phyloP scores from a whole-genome alignment of 2,329 filamentous ascomycete species.

The Didymella pinodella region DNA sequence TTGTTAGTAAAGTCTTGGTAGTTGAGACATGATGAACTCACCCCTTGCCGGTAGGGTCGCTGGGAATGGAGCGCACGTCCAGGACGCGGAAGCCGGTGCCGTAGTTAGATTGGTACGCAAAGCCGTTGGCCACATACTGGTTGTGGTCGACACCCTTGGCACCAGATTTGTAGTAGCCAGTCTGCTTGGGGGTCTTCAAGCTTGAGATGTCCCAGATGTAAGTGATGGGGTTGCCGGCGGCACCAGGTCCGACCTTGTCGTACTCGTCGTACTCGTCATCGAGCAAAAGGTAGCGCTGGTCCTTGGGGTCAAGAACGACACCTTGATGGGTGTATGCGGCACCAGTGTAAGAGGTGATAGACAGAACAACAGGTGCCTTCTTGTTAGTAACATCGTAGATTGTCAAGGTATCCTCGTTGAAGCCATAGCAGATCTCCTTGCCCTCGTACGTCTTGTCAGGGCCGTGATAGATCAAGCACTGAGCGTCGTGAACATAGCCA shows the following conservation, averaged over 20 bases:
- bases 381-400: slow-evolving; percentile 64
- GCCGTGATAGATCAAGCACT: slow-evolving; percentile 65
- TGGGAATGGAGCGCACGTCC: slow-evolving; percentile 53
- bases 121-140: slow-evolving; percentile 56
- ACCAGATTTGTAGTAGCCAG: slow-evolving; percentile 48
- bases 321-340: slow-evolving; percentile 68
- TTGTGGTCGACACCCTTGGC: slow-evolving; percentile 57
- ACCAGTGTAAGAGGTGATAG: slow-evolving; percentile 64
- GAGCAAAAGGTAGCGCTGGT: slow-evolving; percentile 49
- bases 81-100: slow-evolving; percentile 54
- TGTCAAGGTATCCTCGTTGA: slow-evolving; percentile 63
- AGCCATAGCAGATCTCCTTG: slow-evolving; percentile 64
- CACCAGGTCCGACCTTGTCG: slow-evolving; percentile 46
- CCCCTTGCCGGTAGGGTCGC: slow-evolving; percentile 50
- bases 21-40: not conserved
- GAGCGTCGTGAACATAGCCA: slow-evolving; percentile 69
- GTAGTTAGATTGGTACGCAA: slow-evolving; percentile 56
- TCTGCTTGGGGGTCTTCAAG: slow-evolving; percentile 47
- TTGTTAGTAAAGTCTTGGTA: not conserved
- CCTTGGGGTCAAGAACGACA: slow-evolving; percentile 56
- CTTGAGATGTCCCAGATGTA: slow-evolving; percentile 52
- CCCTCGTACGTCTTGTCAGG: slow-evolving; percentile 59
- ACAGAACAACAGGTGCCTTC: slow-evolving; percentile 57
- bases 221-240: slow-evolving; percentile 48
- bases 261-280: slow-evolving; percentile 53